Conservation (phyloP, 129 eudicot genomes). For the Artemisia annua region DNA sequence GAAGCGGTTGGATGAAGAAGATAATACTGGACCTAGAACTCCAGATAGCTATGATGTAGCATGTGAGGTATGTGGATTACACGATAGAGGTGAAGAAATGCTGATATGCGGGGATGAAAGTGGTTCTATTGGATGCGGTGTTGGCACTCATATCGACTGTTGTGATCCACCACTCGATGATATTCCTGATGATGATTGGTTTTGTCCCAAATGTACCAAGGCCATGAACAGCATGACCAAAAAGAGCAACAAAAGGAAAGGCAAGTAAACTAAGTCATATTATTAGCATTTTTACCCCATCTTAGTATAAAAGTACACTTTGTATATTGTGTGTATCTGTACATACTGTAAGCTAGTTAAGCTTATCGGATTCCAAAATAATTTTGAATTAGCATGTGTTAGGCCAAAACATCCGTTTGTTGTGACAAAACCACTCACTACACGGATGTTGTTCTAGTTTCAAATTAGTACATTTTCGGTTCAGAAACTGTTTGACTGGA, state of each 20-base stretch:
- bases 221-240: slow-evolving; percentile 20
- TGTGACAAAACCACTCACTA: too few relatives aligned
- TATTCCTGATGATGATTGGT: slow-evolving; percentile 88
- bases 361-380: background rate
- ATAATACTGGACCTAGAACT: slow-evolving; percentile 20
- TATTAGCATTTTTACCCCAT: background rate
- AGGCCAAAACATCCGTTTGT: too few relatives aligned
- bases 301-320: background rate
- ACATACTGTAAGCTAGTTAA: slow-evolving; percentile 7
- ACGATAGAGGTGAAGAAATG: slow-evolving; percentile 84
- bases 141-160: slow-evolving; percentile 73
- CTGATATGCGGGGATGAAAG: slow-evolving; percentile 77
- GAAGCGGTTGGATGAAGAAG: slow-evolving; percentile 39
- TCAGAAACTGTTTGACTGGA: too few relatives aligned
- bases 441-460: too few relatives aligned
- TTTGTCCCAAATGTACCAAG: slow-evolving; percentile 60
- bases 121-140: slow-evolving; percentile 71
- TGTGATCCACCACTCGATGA: slow-evolving; percentile 77
- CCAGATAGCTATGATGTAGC: slow-evolving; percentile 43
- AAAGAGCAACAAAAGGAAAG: slow-evolving; percentile 36
- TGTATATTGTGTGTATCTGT: slow-evolving; percentile 22
- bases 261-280: slow-evolving; percentile 22
- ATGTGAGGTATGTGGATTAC: slow-evolving; percentile 69
- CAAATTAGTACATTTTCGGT: too few relatives aligned
- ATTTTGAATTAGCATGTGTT: background rate